Conservation (phyloP, 163 green algal genomes). For the Scenedesmus sp. region DNA sequence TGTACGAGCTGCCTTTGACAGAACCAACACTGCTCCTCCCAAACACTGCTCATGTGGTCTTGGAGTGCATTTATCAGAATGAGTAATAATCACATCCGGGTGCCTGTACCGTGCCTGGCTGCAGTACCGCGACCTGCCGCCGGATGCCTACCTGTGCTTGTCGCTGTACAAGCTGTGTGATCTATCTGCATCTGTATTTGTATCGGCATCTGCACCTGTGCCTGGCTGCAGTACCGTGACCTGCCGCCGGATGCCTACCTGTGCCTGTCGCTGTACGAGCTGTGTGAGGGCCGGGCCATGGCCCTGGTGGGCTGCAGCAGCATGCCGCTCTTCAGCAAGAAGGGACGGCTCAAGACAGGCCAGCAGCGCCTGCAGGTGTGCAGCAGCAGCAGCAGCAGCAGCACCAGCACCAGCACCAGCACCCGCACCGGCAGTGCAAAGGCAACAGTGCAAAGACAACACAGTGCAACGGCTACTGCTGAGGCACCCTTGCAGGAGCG, state of each 20-base stretch:
- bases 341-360: constrained; percentile 87
- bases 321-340: constrained; percentile 91
- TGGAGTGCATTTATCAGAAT: too few relatives aligned
- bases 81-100: too few relatives aligned
- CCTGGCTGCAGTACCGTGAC: constrained; percentile 78
- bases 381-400: not conserved
- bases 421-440: too few relatives aligned
- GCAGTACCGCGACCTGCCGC: constrained; percentile 85
- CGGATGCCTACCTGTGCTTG: constrained; percentile 70
- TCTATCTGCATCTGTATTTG: too few relatives aligned
- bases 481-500: not conserved
- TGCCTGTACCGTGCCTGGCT: not conserved
- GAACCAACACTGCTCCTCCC: too few relatives aligned
- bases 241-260: constrained; percentile 79
- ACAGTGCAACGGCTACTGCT: not conserved
- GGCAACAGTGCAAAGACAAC: not conserved
- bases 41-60: too few relatives aligned
- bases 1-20: constrained; percentile 68
- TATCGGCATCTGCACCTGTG: too few relatives aligned
- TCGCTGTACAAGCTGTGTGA: too few relatives aligned
- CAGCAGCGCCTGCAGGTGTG: constrained; percentile 74
- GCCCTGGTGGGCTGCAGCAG: constrained; percentile 71
- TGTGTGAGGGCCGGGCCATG: constrained; percentile 59
- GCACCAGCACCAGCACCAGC: not conserved
- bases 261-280: constrained; percentile 69